phyloP scores from a whole-genome alignment of 192 early-diverging fungal genomes.

The Haplosporangium gracile region DNA sequence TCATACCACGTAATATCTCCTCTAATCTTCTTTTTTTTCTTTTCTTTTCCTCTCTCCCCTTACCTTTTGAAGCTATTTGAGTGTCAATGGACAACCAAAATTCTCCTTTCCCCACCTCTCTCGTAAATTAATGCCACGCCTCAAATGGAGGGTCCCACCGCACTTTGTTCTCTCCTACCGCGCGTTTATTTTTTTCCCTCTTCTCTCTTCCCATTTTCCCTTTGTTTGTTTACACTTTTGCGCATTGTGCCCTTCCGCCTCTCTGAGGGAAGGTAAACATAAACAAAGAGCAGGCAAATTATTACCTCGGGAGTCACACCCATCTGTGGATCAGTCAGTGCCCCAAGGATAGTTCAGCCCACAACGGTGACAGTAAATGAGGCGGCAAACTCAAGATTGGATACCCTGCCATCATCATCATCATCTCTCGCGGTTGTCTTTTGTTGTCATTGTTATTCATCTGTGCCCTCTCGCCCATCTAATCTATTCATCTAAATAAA shows the following conservation, averaged over 20 bases:
- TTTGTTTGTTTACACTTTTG: neutral
- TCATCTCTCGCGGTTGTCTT: neutral
- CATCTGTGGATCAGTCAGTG: neutral
- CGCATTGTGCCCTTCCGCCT: conserved; percentile 7
- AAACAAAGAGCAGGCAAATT: neutral
- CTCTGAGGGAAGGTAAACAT: neutral
- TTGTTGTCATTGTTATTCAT: neutral
- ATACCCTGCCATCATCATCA: no score
- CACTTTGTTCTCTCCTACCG: neutral
- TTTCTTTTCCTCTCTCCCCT: neutral
- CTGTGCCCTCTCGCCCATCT: neutral
- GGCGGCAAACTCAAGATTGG: neutral
- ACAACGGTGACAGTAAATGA: neutral
- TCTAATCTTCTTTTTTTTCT: neutral
- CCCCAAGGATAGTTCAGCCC: neutral
- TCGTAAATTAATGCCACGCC: conserved; percentile 3
- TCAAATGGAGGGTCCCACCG: neutral
- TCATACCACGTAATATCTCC: neutral
- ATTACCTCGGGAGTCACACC: neutral
- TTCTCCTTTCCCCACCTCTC: neutral
- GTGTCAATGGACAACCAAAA: neutral
- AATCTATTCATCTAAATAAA: neutral
- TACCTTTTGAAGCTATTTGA: neutral
- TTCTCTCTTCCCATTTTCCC: neutral
- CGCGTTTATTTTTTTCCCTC: neutral